Evolutionary conservation across 176 grass and related monocot genomes (phyloP).

Genomic region (Carex kokanica): DNA sequence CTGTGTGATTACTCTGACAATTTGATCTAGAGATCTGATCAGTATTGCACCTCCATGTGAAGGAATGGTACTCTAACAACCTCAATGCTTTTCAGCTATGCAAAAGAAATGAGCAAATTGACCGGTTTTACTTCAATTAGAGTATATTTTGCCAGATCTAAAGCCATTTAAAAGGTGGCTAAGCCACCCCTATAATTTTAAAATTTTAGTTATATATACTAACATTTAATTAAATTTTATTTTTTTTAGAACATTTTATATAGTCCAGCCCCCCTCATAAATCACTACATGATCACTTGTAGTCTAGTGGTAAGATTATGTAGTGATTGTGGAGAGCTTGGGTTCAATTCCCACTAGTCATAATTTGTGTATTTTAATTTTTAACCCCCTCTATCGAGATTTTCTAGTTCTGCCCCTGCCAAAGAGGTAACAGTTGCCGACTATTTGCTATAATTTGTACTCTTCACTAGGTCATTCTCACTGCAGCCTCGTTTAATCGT

Average conservation of each 20-base stretch:
- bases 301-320: too few species aligned
- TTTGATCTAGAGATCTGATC: background rate
- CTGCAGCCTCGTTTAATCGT: slow-evolving; percentile 77
- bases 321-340: too few species aligned
- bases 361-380: too few species aligned
- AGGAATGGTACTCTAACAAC: background rate
- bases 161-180: too few species aligned
- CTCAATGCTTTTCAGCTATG: background rate
- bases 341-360: too few species aligned
- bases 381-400: too few species aligned
- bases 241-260: too few species aligned
- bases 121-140: background rate
- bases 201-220: too few species aligned
- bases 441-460: background rate
- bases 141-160: background rate
- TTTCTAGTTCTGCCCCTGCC: background rate
- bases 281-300: too few species aligned
- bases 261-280: too few species aligned
- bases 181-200: too few species aligned
- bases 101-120: background rate
- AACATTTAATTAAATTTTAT: too few species aligned
- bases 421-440: background rate
- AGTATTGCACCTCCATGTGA: background rate
- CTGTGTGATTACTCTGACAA: background rate
- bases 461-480: slow-evolving; percentile 59